Percentiles rank a stretch among this genome's conserved stretches.
phyloP scores from a whole-genome alignment of 1,284 basidiomycete species.

The Earliella scabrosa region DNA sequence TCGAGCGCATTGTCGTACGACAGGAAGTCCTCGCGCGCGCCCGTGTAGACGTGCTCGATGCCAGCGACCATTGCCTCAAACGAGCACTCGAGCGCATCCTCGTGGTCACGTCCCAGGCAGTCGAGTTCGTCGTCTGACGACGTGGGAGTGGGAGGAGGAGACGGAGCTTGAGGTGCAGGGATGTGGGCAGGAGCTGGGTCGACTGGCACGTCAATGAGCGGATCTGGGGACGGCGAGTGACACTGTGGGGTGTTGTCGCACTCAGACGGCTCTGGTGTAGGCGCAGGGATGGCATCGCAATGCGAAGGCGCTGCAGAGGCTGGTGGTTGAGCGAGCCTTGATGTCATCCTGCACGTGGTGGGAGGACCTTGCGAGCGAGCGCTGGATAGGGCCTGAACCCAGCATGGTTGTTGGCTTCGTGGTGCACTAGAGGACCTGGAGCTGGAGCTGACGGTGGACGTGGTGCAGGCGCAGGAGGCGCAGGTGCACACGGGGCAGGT shows the following conservation, averaged over 20 bases:
- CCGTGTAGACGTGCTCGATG: too few relatives aligned
- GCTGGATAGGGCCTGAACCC: constrained; percentile 10
- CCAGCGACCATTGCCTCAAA: too few relatives aligned
- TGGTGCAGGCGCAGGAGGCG: constrained; percentile 7
- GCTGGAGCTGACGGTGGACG: not conserved
- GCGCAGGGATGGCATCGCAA: constrained; percentile 3
- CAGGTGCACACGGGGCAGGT: too few relatives aligned
- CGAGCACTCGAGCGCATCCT: too few relatives aligned
- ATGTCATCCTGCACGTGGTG: constrained; percentile 7
- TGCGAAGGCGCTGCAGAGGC: constrained; percentile 4
- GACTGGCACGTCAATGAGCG: constrained; percentile 2
- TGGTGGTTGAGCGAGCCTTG: too few relatives aligned
- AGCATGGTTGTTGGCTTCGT: not conserved
- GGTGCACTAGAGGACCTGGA: not conserved
- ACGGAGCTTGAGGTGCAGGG: constrained; percentile 1
- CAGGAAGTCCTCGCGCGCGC: too few relatives aligned
- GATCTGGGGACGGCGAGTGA: not conserved
- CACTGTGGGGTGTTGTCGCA: too few relatives aligned
- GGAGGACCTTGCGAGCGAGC: constrained; percentile 4
- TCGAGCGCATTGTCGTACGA: too few relatives aligned
- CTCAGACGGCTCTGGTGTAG: not conserved
- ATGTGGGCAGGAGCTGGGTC: constrained; percentile 2
- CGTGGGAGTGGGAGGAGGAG: constrained; percentile 23
- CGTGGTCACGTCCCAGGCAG: too few relatives aligned
- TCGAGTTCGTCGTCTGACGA: too few relatives aligned